Conservation (phyloP, 1,139 yeast species). For the Sporopachydermia cereana region DNA sequence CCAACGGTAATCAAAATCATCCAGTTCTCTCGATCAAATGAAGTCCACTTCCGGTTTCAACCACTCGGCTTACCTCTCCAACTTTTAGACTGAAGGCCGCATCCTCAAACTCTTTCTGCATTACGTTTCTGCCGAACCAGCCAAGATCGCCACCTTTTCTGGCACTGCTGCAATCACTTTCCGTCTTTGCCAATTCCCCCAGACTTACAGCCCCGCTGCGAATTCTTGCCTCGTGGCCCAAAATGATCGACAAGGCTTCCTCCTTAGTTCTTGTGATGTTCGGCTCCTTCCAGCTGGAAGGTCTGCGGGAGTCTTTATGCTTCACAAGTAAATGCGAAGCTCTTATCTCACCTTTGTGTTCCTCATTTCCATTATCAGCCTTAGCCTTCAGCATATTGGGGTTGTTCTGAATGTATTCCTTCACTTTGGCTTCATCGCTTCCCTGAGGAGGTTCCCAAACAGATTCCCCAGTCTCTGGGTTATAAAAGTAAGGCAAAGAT, state of each 20-base stretch:
- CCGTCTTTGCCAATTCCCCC: conserved; percentile 64
- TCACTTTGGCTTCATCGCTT: conserved; percentile 51
- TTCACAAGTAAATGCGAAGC: conserved; percentile 70
- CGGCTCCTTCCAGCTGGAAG: conserved; percentile 81
- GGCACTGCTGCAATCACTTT: conserved; percentile 85
- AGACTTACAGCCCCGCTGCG: conserved; percentile 60
- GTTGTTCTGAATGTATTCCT: conserved; percentile 33
- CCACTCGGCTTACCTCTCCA: conserved; percentile 73
- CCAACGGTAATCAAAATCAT: not conserved
- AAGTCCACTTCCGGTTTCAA: conserved; percentile 86
- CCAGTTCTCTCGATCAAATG: conserved; percentile 83
- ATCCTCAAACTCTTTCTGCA: conserved; percentile 90
- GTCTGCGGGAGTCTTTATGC: conserved; percentile 75
- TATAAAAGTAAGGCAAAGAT: conserved; percentile 71
- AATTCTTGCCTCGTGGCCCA: conserved; percentile 48
- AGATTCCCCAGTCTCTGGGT: conserved; percentile 59
- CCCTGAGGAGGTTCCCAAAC: conserved; percentile 91
- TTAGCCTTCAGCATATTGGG: conserved; percentile 1
- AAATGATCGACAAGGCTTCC: conserved; percentile 62
- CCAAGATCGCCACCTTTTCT: conserved; percentile 90
- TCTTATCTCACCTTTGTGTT: conserved; percentile 44
- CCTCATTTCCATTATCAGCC: conserved; percentile 15
- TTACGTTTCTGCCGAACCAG: conserved; percentile 73
- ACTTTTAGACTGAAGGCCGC: conserved; percentile 74
- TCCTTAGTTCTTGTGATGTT: conserved; percentile 70